Base-by-base conservation (phyloP, 345 rosid genomes). In the Linum lewisii region DNA sequence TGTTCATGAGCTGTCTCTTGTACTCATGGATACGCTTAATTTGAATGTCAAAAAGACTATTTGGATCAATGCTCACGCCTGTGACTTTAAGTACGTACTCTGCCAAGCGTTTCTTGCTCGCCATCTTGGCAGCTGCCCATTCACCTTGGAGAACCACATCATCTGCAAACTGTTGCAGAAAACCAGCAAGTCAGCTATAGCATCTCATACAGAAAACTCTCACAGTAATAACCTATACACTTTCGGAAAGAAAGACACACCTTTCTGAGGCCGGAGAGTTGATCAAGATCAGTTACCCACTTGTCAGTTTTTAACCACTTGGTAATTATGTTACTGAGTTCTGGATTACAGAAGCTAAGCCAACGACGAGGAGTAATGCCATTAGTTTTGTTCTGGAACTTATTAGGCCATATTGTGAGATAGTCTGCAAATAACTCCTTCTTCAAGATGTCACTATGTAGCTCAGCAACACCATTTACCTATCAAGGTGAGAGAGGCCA, bases 401-500 rank as follows among this genome's bases (percentile, higher is more conserved):
- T 88, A 72, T 69, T 80, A 52, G 98, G 96, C 96, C 96, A 92
- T 58, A 92, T 44, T 56, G 96, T 84, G 62, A 86, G 95, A 67
- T 86, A 92, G 81, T 92, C 98, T 44, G 87, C 86, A 36, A 92
- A 92, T 67, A 92, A 70, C 77, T 92, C 95, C 29, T 82, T 64
- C 78, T 88, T 92, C 60, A 92, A 76, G 64, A 88, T 92, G 73
- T 92, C 95, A 73, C 95, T 92, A 70, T 92, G 98, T 62, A 92
- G 80, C 72, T 88, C 89, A 61, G 98, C 98, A 66, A 92, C 98
- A 26, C 98, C 96, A 78, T 92, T 92, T 37, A 92, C 98, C 98
- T 92, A 75, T 47, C 76, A 63, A 67, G 51, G 42, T 49, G 62
- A 8, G 42, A 42, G 62, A 8, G 34, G 29, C 21, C 11, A 49